Conservation (phyloP, 257 asterid species). For the Cruciata laevipes region DNA sequence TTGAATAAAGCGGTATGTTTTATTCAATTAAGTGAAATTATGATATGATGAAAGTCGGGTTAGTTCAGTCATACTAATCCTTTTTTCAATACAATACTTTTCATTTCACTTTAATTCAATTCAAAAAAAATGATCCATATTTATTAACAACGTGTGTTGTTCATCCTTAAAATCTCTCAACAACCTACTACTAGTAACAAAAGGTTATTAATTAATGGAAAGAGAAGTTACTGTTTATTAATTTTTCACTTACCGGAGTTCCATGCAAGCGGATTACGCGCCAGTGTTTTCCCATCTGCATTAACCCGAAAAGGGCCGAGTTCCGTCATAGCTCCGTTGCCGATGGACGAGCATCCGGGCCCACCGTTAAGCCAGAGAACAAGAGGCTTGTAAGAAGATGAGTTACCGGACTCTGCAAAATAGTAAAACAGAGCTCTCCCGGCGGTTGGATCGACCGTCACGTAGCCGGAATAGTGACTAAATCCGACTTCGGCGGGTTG, state of each 20-base stretch:
- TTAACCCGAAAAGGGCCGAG: constrained; percentile 64
- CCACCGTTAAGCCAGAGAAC: constrained; percentile 45
- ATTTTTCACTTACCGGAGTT: constrained; percentile 29
- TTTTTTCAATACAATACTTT: too few species aligned
- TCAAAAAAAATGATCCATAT: too few species aligned
- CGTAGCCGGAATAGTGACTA: constrained; percentile 35
- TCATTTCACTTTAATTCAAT: too few species aligned
- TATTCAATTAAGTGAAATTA: too few species aligned
- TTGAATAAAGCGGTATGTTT: too few species aligned
- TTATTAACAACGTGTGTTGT: too few species aligned
- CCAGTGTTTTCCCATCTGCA: constrained; percentile 44
- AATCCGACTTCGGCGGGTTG: constrained; percentile 29
- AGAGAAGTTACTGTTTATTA: background rate
- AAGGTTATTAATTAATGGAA: too few species aligned
- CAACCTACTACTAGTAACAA: too few species aligned
- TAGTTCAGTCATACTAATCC: too few species aligned
- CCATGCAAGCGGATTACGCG: constrained; percentile 54
- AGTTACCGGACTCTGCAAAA: constrained; percentile 25
- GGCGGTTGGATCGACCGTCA: constrained; percentile 21
- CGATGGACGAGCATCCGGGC: constrained; percentile 78
- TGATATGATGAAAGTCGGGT: too few species aligned
- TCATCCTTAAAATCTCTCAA: too few species aligned
- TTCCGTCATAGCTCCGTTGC: constrained; percentile 57
- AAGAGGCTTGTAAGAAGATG: constrained; percentile 23
- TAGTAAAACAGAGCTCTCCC: constrained; percentile 33